Percentiles rank a stretch among this genome's conserved stretches.
phyloP scores from a whole-genome alignment of 148 eudicot genomes.

The Bassia scoparia region DNA sequence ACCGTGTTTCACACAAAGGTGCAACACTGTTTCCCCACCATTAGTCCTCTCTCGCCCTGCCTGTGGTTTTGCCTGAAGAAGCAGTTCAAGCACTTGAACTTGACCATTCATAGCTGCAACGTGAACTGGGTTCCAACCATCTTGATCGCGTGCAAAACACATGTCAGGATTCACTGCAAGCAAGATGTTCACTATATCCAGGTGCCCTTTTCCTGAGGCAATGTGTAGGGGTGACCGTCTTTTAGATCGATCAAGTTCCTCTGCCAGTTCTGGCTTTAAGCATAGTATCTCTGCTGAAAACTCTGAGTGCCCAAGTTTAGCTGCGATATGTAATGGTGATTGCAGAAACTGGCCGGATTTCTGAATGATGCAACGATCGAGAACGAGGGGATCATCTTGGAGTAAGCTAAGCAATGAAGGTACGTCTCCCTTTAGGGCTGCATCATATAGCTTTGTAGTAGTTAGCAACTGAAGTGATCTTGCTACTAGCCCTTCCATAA shows the following conservation, averaged over 20 bases:
- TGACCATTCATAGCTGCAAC: conserved; percentile 29
- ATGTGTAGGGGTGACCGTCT: conserved; percentile 38
- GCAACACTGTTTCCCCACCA: conserved; percentile 19
- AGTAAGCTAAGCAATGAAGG: conserved; percentile 21
- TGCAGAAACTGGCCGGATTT: conserved; percentile 1
- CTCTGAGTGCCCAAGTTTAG: conserved; percentile 28
- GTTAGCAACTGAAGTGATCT: too few relatives aligned
- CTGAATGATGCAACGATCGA: conserved; percentile 26
- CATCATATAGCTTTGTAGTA: conserved; percentile 6
- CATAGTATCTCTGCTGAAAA: conserved; percentile 21
- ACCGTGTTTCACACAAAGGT: conserved; percentile 27
- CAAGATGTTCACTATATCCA: conserved; percentile 27
- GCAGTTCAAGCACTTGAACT: conserved; percentile 14
- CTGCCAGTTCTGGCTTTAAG: conserved; percentile 30
- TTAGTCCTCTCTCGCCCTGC: conserved; percentile 23
- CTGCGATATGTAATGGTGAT: conserved; percentile 39
- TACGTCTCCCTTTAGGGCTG: conserved; percentile 22
- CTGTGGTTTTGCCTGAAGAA: conserved; percentile 6
- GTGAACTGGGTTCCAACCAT: conserved; percentile 34
- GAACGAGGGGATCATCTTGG: conserved; percentile 29
- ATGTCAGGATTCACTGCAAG: conserved; percentile 1
- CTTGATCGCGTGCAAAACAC: conserved; percentile 25
- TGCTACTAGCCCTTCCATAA: too few relatives aligned
- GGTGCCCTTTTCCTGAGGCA: conserved; percentile 33
- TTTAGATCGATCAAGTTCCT: conserved; percentile 24